Evolutionary conservation across 257 asterid species (phyloP).

Genomic region (Lycium barbarum): DNA sequence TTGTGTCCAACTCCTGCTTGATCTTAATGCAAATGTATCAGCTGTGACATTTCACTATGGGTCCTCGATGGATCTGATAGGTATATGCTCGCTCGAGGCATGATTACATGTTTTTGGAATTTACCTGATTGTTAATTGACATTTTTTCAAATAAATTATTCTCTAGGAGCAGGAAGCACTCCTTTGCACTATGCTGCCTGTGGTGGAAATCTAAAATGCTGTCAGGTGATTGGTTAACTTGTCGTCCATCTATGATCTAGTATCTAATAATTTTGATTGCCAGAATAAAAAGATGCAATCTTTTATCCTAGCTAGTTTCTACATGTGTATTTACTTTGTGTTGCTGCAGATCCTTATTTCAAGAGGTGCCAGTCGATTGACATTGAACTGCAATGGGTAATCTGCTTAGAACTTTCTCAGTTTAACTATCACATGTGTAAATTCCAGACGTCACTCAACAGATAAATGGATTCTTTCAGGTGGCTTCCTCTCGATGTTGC

Average conservation of each 20-base stretch:
- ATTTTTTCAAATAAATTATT: background rate
- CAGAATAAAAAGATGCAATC: background rate
- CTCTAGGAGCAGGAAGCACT: conserved; percentile 95
- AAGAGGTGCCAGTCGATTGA: conserved; percentile 88
- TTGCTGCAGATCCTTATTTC: conserved; percentile 83
- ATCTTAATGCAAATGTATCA: conserved; percentile 80
- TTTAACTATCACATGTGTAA: conserved; percentile 5
- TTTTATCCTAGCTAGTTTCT: background rate
- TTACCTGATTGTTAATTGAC: conserved; percentile 25
- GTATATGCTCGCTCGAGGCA: conserved; percentile 44
- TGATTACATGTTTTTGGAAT: conserved; percentile 15
- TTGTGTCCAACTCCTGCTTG: conserved; percentile 94
- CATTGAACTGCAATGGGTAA: conserved; percentile 97
- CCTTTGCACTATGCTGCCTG: conserved; percentile 99
- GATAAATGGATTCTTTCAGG: conserved; percentile 55
- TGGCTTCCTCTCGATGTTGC: conserved; percentile 98
- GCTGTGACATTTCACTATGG: conserved; percentile 94
- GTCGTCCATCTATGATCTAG: background rate
- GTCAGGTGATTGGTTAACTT: conserved; percentile 65
- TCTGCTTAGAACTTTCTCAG: background rate
- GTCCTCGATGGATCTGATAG: conserved; percentile 94
- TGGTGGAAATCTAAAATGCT: conserved; percentile 96
- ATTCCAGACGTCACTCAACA: background rate
- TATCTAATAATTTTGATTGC: background rate
- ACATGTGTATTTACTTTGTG: conserved; percentile 17